phyloP scores from a whole-genome alignment of 257 asterid species.

The Nicotiana obtusifolia region DNA sequence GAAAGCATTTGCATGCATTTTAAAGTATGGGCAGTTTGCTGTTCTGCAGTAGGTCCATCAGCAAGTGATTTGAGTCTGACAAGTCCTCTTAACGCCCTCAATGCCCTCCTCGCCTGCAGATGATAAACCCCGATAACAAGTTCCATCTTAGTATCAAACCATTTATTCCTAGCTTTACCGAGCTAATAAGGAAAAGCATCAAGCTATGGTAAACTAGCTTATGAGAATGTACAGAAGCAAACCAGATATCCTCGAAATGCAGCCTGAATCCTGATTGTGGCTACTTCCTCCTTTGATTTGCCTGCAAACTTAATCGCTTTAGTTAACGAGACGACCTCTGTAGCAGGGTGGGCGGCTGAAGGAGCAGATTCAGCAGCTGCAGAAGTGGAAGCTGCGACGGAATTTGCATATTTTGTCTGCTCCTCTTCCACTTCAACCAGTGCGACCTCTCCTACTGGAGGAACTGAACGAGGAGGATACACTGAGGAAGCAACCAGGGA shows the following conservation, averaged over 20 bases:
- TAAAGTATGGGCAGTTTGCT: slow-evolving; percentile 78
- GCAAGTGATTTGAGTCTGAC: slow-evolving; percentile 78
- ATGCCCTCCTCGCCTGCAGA: slow-evolving; percentile 85
- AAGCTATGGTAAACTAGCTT: neutral
- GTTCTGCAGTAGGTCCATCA: slow-evolving; percentile 75
- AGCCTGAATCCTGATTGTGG: slow-evolving; percentile 81
- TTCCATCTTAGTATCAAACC: neutral
- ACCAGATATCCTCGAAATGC: slow-evolving; percentile 93
- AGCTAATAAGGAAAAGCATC: neutral
- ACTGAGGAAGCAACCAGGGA: slow-evolving; percentile 31
- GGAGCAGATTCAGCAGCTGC: slow-evolving; percentile 67
- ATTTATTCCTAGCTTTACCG: neutral
- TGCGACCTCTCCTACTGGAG: slow-evolving; percentile 50
- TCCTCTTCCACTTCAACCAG: slow-evolving; percentile 52
- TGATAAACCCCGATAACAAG: neutral
- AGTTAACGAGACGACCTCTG: slow-evolving; percentile 47
- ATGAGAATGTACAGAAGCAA: neutral
- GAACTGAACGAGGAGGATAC: slow-evolving; percentile 40
- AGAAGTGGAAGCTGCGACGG: slow-evolving; percentile 60
- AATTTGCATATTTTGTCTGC: slow-evolving; percentile 54
- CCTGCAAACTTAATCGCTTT: slow-evolving; percentile 45
- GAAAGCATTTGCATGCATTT: slow-evolving; percentile 85
- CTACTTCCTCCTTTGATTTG: slow-evolving; percentile 68
- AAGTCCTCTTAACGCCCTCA: slow-evolving; percentile 84
- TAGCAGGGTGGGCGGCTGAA: slow-evolving; percentile 63